phyloP scores from a whole-genome alignment of 768 basidiomycete genomes.

The Galerina sulciceps region DNA sequence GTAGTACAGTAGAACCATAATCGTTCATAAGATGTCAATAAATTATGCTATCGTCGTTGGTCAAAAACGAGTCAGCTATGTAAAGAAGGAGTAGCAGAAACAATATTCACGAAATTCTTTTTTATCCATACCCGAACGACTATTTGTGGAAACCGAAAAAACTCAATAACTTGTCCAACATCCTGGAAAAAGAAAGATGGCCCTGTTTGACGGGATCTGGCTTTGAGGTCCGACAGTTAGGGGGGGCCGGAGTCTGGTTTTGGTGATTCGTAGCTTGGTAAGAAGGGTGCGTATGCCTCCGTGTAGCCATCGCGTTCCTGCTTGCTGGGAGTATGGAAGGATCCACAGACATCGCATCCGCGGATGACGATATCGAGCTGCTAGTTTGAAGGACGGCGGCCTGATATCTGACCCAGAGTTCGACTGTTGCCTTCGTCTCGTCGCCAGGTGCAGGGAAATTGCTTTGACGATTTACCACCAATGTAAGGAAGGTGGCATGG shows the following conservation, averaged over 20 bases:
- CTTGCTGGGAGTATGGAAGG: slow-evolving; percentile 10
- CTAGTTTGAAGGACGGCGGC: slow-evolving; percentile 22
- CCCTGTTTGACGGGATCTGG: no score
- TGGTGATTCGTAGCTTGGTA: background rate
- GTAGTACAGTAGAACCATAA: no score
- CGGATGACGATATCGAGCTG: slow-evolving; percentile 24
- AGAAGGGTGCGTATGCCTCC: slow-evolving; percentile 18
- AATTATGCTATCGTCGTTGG: no score
- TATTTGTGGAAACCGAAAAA: no score
- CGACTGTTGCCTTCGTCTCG: slow-evolving; percentile 19
- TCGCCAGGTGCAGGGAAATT: slow-evolving; percentile 22
- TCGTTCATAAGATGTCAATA: no score
- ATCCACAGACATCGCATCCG: slow-evolving; percentile 21
- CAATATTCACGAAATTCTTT: no score
- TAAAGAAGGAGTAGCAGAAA: no score
- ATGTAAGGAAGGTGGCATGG: slow-evolving; percentile 20
- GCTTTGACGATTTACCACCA: slow-evolving; percentile 20
- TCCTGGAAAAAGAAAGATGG: no score
- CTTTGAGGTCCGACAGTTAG: background rate
- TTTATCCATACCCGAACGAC: no score
- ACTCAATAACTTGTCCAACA: no score
- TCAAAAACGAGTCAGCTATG: no score
- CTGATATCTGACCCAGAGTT: slow-evolving; percentile 24
- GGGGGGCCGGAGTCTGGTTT: background rate
- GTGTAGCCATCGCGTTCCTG: slow-evolving; percentile 2